Evolutionary conservation across 1,284 basidiomycete genomes (phyloP), one percentile per base, ranked within the genome.

Genomic region (Exobasidium cylindrosporum): DNA sequence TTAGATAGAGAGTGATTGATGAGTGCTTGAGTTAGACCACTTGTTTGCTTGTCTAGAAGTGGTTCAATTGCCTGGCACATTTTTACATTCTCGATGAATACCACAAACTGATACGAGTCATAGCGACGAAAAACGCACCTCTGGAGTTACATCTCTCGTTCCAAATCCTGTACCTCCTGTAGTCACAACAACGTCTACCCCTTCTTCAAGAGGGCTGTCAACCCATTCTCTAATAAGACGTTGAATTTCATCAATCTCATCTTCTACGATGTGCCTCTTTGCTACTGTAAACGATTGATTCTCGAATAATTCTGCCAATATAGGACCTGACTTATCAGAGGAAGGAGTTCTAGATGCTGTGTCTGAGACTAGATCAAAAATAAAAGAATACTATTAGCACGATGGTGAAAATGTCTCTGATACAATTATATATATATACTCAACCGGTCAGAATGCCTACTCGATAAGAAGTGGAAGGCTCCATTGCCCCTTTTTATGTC

Each of bases 131-230:
- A 26, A 54, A 59, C 69, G 53, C 69, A 89, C 90, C 83, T 93
- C 90, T 44, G 90, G 91, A 4, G 91, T 93, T 43, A 83, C 81
- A 79, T 93, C 91, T 62, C 88, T 83, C 32, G 85, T 82, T 1
- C 90, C 89, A 73, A 92, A 91, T 3, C 91, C 91, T 0, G 91
- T 94, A 1, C 91, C 91, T 10, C 91, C 91, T 0, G 88, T 89
- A 3, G 90, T 90, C 62, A 93, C 82, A 26, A 75, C 62, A 24
- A 75, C 55, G 4, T 67, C 56, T 4, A 68, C 29, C 0, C 26
- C 29, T 3, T 52, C 26, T 1, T 53, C 30, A 14, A 3, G 5
- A 6, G 26, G 14, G 5, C n/a, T 31, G 31, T 73, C 71, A 4
- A 60, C 28, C 59, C 70, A 66, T 17, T 28, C 13, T 49, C 49